phyloP scores from a whole-genome alignment of 2,329 filamentous ascomycete species.

The Rutstroemia sp. region DNA sequence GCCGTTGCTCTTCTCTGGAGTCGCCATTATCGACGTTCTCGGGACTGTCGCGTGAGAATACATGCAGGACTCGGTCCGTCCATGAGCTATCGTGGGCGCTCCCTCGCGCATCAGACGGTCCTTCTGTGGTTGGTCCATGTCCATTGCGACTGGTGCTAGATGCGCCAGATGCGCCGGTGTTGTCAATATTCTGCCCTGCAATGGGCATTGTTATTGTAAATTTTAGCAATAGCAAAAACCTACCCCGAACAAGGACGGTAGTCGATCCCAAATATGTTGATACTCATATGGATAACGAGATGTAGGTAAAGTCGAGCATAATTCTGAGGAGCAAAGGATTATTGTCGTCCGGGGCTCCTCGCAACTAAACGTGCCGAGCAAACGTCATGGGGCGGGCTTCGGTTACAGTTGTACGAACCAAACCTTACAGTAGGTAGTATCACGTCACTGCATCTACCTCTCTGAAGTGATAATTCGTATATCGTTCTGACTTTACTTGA shows the following conservation, averaged over 20 bases:
- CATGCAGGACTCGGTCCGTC: background rate
- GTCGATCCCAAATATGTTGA: background rate
- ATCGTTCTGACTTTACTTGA: no score
- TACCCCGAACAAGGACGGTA: background rate
- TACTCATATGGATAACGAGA: background rate
- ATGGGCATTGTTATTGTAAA: constrained; percentile 4
- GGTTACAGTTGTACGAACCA: no score
- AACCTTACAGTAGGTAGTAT: no score
- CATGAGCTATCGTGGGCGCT: background rate
- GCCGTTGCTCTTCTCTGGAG: background rate
- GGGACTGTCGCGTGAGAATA: background rate
- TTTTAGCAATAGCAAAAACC: constrained; percentile 2
- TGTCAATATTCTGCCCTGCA: constrained; percentile 2
- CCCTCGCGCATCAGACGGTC: background rate
- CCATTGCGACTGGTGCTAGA: background rate
- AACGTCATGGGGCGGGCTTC: background rate
- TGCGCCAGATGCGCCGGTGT: background rate
- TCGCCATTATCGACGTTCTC: background rate
- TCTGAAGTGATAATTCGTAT: no score
- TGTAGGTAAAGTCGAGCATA: background rate
- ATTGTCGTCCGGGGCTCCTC: background rate
- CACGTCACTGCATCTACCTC: no score
- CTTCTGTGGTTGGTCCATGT: background rate
- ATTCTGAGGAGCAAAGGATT: background rate
- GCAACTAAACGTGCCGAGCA: background rate